Base-by-base conservation (phyloP, 345 rosid species). In the Iberis pinnata region DNA sequence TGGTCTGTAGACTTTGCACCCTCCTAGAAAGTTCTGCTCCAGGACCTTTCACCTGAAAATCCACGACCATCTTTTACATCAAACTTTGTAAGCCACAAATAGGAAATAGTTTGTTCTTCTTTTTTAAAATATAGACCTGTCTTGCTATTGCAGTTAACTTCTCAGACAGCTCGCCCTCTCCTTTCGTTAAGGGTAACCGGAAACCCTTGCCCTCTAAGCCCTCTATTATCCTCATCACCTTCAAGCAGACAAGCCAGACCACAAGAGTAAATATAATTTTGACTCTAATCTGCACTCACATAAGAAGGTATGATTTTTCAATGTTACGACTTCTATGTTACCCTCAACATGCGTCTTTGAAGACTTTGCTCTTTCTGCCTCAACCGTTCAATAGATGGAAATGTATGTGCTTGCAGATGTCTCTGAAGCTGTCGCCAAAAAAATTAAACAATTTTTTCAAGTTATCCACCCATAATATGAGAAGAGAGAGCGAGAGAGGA, bases 11-110 rank as follows among this genome's bases (percentile, higher is more conserved):
- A 73, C 71, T 85, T 61, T 92, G 95, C 37, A 92, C 95, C 75
- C 95, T 83, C 78, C 94, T 76, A 3, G 94, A 83, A 56, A 88
- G 94, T 72, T 93, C 95, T 43, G 95, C 94, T 64, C 97, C 95
- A 26, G 95, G 77, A 67, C 99, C 97, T 82, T 80, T 92, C 60
- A 92, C 73, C 99, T 88, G 87, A 56, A 51, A 65, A 58, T 43
- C 35, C 55, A 55, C 18, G 36, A 13, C 50, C 12, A 33, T 38
- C 19, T 16, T 25, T 20, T 8, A 17, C 19, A 35, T 35, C 36
- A 33, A 43, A 48, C 42, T 43, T 19, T 38, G 32, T 8, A 45
- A 43, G 20, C 43, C 52, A 22, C 45, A 19, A 29, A 38, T 17
- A 26, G 40, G 35, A 18, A 53, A 46, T 12, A 8, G 27, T 6